phyloP scores from a whole-genome alignment of 2,329 filamentous ascomycete genomes.

The Sclerotinia nivalis region DNA sequence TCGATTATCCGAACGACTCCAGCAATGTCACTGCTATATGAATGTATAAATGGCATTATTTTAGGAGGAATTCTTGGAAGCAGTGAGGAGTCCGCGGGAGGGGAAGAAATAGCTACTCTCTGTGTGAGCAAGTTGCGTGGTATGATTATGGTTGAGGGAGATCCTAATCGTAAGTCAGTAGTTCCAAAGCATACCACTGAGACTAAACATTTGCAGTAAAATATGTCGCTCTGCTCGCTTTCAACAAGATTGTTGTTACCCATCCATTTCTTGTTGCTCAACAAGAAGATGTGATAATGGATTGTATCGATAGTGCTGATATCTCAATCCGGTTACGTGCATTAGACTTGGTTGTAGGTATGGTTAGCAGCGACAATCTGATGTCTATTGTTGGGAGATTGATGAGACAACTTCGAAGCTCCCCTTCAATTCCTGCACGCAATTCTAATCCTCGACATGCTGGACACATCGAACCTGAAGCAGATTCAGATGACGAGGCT shows the following conservation, averaged over 20 bases:
- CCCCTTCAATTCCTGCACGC: constrained; percentile 52
- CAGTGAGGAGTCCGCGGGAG: constrained; percentile 74
- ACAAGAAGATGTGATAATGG: constrained; percentile 94
- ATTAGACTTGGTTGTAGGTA: constrained; percentile 85
- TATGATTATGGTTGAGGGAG: constrained; percentile 91
- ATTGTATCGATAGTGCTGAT: constrained; percentile 93
- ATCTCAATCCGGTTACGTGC: constrained; percentile 95
- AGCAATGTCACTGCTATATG: constrained; percentile 97
- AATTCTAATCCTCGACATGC: constrained; percentile 50
- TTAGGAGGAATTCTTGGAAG: constrained; percentile 91
- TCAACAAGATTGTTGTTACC: constrained; percentile 89
- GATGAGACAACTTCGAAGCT: constrained; percentile 79
- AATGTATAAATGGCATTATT: constrained; percentile 98
- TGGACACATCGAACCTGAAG: constrained; percentile 40
- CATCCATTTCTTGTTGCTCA: constrained; percentile 86
- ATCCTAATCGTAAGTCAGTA: constrained; percentile 76
- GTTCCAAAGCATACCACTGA: constrained; percentile 17
- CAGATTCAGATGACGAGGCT: constrained; percentile 58
- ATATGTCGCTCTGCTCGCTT: constrained; percentile 93
- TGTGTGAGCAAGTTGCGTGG: constrained; percentile 91
- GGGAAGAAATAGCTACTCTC: constrained; percentile 86
- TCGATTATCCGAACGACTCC: constrained; percentile 92
- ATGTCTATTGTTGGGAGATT: constrained; percentile 81
- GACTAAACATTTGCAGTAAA: constrained; percentile 62
- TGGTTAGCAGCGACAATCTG: constrained; percentile 88